Conservation (phyloP, 2,329 filamentous ascomycete genomes). For the Penicillium sp. region DNA sequence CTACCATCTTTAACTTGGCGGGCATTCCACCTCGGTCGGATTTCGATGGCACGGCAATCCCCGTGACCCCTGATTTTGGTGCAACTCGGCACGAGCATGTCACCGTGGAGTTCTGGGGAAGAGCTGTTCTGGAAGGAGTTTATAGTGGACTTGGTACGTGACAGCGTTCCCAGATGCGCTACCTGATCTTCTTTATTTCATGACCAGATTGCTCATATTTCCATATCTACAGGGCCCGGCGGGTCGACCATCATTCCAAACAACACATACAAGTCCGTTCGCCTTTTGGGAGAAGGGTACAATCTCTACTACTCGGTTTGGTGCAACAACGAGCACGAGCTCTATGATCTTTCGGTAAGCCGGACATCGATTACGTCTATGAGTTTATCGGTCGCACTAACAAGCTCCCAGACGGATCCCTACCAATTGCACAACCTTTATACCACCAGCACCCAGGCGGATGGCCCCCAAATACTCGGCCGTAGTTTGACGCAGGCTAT, state of each 20-base stretch:
- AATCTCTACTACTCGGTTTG: constrained; percentile 51
- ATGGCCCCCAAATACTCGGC: constrained; percentile 28
- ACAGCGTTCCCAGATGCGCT: not conserved
- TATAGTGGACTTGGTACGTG: constrained; percentile 36
- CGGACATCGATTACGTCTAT: not conserved
- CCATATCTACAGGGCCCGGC: constrained; percentile 23
- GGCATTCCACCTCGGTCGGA: constrained; percentile 52
- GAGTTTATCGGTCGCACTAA: not conserved
- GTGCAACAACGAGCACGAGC: constrained; percentile 50
- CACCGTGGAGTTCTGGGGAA: constrained; percentile 64
- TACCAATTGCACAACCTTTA: constrained; percentile 47
- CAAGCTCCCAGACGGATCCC: constrained; percentile 39
- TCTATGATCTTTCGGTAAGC: constrained; percentile 47
- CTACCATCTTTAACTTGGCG: constrained; percentile 61
- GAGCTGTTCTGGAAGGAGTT: constrained; percentile 39
- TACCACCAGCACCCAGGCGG: not conserved
- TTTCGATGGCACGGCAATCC: constrained; percentile 64
- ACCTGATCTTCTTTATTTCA: not conserved
- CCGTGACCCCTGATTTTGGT: constrained; percentile 39
- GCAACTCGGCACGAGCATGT: constrained; percentile 59
- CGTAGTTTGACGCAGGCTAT: constrained; percentile 30
- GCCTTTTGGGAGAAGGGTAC: constrained; percentile 44
- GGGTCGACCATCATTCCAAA: constrained; percentile 34
- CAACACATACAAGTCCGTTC: constrained; percentile 50
- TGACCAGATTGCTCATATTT: not conserved